These are phyloP conservation scores for Yamadazyma dendronema DNA, from an alignment of 1,139 yeast species.

Conservation along the genomic window DNA sequence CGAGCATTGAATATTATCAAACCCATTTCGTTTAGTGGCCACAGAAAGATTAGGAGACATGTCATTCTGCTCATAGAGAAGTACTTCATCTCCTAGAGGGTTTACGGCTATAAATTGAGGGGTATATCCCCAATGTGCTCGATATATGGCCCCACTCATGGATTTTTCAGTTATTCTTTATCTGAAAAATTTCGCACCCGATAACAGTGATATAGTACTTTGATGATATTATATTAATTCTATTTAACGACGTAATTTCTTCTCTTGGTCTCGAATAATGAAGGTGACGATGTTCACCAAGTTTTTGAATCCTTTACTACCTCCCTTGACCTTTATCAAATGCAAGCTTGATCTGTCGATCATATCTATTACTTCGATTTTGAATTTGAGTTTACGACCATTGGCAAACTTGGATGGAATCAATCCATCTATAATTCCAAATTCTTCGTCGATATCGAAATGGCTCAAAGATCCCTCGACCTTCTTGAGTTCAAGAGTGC, in stretches of 20 bases:
- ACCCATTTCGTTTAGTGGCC: constrained; percentile 56
- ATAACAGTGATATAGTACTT: too few species aligned
- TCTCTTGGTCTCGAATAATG: constrained; percentile 23
- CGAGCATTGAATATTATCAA: constrained; percentile 70
- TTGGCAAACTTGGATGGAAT: constrained; percentile 49
- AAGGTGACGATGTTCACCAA: constrained; percentile 48
- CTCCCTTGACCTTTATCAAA: constrained; percentile 61
- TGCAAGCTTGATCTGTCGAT: constrained; percentile 48
- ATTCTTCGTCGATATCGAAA: constrained; percentile 43
- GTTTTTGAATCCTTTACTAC: constrained; percentile 61
- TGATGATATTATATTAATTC: too few species aligned
- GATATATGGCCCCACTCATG: constrained; percentile 55
- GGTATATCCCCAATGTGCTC: constrained; percentile 63
- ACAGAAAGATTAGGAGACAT: constrained; percentile 46
- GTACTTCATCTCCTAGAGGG: constrained; percentile 68
- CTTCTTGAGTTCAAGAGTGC: constrained; percentile 46
- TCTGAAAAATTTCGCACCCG: too few species aligned
- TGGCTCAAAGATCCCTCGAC: constrained; percentile 50
- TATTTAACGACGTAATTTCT: too few species aligned
- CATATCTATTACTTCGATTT: constrained; percentile 42
- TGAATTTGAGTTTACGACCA: constrained; percentile 49
- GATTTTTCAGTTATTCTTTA: not conserved
- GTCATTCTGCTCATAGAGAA: constrained; percentile 46
- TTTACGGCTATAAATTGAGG: constrained; percentile 63
- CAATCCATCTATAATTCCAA: constrained; percentile 44